These are phyloP conservation scores for Termitomyces sp. DNA, from an alignment of 768 basidiomycete species.

Conservation along the genomic window DNA sequence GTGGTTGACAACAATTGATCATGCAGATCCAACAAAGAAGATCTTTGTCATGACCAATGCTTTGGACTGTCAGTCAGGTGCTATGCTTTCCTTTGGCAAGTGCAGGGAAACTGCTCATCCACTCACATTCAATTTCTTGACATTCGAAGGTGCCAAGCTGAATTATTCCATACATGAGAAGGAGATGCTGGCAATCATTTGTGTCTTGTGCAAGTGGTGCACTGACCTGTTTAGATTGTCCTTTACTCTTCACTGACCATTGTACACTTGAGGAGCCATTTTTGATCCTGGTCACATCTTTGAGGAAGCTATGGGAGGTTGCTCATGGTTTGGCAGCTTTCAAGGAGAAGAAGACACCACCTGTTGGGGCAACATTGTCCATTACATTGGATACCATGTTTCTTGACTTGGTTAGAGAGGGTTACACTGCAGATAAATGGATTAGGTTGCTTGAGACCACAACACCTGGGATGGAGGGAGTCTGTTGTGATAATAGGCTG, in stretches of 20 bases:
- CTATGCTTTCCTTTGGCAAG: slow-evolving; percentile 6
- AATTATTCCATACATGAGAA: not conserved
- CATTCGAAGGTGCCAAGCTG: not conserved
- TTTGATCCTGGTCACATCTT: too few species aligned
- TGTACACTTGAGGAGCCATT: not conserved
- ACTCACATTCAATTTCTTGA: not conserved
- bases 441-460: too few species aligned
- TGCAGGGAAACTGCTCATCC: not conserved
- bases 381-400: not conserved
- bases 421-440: too few species aligned
- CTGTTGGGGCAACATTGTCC: not conserved
- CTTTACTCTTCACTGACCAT: not conserved
- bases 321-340: not conserved
- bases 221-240: not conserved
- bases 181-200: not conserved
- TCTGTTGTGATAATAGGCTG: not conserved
- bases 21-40: slow-evolving; percentile 3
- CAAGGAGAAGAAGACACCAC: not conserved
- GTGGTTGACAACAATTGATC: not conserved
- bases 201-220: not conserved
- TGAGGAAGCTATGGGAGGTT: not conserved
- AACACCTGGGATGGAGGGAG: not conserved
- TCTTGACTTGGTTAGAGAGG: too few species aligned
- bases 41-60: slow-evolving; percentile 31
- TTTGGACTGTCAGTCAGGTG: slow-evolving; percentile 13